phyloP scores from a whole-genome alignment of 768 basidiomycete genomes.

The Pholiota microspora region DNA sequence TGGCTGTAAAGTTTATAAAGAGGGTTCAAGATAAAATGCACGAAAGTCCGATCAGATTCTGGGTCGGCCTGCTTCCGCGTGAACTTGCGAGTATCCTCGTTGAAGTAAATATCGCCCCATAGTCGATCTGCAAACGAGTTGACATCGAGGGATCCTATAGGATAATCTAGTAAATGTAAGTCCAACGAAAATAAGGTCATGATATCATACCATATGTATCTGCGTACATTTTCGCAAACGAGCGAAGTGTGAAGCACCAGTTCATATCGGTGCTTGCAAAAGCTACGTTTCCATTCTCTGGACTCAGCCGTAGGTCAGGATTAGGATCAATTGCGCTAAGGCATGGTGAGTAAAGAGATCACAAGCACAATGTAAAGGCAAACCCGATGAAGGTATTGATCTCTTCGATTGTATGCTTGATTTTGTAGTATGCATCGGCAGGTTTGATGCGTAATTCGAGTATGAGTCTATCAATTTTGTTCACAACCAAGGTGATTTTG shows the following conservation, averaged over 20 bases:
- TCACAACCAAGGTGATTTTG: constrained; percentile 90
- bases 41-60: constrained; percentile 81
- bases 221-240: constrained; percentile 96
- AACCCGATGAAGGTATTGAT: constrained; percentile 95
- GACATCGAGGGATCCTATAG: constrained; percentile 74
- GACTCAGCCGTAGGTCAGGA: constrained; percentile 84
- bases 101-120: constrained; percentile 98
- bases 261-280: constrained; percentile 97
- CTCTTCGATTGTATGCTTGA: constrained; percentile 98
- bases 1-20: constrained; percentile 96
- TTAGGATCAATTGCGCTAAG: constrained; percentile 80
- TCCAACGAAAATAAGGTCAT: background rate
- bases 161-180: background rate
- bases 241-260: constrained; percentile 94
- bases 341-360: constrained; percentile 1
- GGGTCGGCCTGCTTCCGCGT: constrained; percentile 80
- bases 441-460: constrained; percentile 96
- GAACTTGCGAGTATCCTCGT: constrained; percentile 83
- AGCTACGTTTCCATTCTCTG: constrained; percentile 94
- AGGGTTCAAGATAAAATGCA: constrained; percentile 95
- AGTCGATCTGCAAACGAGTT: constrained; percentile 83
- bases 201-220: constrained; percentile 75
- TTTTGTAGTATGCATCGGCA: constrained; percentile 96
- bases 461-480: constrained; percentile 97
- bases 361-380: constrained; percentile 14